These are phyloP conservation scores for Rhizoctonia solani DNA, from an alignment of 1,284 basidiomycete species.

Conservation along the genomic window DNA sequence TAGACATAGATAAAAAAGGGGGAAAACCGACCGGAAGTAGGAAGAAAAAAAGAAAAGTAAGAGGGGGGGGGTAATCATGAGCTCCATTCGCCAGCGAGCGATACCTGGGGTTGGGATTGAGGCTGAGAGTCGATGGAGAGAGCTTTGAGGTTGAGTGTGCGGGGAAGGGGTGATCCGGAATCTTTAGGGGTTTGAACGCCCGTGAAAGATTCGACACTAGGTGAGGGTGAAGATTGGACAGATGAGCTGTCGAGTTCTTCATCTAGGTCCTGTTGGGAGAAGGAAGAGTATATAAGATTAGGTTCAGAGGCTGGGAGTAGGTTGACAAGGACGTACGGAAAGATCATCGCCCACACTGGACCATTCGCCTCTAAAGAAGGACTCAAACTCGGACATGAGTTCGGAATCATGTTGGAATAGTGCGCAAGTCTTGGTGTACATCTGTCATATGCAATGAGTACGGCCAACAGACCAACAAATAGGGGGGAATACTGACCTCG, in stretches of 20 bases:
- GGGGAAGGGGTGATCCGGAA: slow-evolving; percentile 14
- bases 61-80: not conserved
- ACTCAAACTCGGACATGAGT: slow-evolving; percentile 15
- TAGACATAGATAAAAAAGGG: too few species aligned
- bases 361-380: slow-evolving; percentile 28
- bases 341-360: slow-evolving; percentile 13
- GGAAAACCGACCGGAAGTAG: too few species aligned
- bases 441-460: slow-evolving; percentile 2
- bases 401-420: slow-evolving; percentile 25
- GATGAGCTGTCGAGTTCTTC: not conserved
- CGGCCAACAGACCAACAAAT: not conserved
- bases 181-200: slow-evolving; percentile 28
- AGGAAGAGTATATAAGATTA: too few species aligned
- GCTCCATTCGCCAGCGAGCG: slow-evolving; percentile 23
- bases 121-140: slow-evolving; percentile 3
- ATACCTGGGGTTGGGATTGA: slow-evolving; percentile 14
- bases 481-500: slow-evolving; percentile 9
- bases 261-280: slow-evolving; percentile 1
- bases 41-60: slow-evolving; percentile 3
- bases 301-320: too few species aligned
- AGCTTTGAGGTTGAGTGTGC: slow-evolving; percentile 13
- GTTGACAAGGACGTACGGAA: slow-evolving; percentile 13
- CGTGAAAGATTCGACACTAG: slow-evolving; percentile 22
- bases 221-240: slow-evolving; percentile 28
- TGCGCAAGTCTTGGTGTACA: slow-evolving; percentile 22